Evolutionary conservation across 805 yeast species (phyloP).

Genomic region (Yueomyces sinensis): DNA sequence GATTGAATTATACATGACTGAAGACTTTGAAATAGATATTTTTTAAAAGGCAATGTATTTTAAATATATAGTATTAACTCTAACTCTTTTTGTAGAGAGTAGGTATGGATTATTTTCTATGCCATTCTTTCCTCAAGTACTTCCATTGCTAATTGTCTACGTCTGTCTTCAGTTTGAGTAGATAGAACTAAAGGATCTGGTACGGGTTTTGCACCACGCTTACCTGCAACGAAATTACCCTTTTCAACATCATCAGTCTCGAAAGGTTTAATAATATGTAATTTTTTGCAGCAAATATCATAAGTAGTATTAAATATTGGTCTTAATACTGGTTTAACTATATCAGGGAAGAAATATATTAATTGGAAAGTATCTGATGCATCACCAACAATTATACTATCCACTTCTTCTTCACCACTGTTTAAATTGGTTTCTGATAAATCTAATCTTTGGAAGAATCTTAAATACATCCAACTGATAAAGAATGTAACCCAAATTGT

Average conservation of each 20-base stretch:
- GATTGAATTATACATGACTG: no score
- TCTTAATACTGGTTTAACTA: conserved; percentile 36
- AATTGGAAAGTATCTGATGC: conserved; percentile 83
- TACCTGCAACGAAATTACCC: conserved; percentile 55
- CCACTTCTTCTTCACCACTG: conserved; percentile 11
- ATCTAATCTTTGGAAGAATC: conserved; percentile 58
- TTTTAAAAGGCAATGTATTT: no score
- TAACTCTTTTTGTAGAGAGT: not conserved
- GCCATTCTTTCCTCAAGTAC: conserved; percentile 53
- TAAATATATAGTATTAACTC: no score
- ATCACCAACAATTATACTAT: conserved; percentile 48
- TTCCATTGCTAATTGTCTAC: conserved; percentile 65
- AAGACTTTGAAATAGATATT: no score
- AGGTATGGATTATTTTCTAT: not conserved
- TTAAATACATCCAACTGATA: conserved; percentile 59
- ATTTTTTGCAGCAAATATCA: conserved; percentile 23
- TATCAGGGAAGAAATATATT: conserved; percentile 71
- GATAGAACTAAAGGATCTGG: not conserved
- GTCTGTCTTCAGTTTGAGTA: conserved; percentile 48
- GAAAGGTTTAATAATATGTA: conserved; percentile 47
- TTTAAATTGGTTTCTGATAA: conserved; percentile 10
- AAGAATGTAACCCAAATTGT: conserved; percentile 51
- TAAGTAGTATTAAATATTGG: conserved; percentile 36
- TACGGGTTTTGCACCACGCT: conserved; percentile 31
- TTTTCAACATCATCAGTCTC: conserved; percentile 58